Evolutionary conservation across 768 basidiomycete species (phyloP).

Genomic region (Austroboletus festivus): DNA sequence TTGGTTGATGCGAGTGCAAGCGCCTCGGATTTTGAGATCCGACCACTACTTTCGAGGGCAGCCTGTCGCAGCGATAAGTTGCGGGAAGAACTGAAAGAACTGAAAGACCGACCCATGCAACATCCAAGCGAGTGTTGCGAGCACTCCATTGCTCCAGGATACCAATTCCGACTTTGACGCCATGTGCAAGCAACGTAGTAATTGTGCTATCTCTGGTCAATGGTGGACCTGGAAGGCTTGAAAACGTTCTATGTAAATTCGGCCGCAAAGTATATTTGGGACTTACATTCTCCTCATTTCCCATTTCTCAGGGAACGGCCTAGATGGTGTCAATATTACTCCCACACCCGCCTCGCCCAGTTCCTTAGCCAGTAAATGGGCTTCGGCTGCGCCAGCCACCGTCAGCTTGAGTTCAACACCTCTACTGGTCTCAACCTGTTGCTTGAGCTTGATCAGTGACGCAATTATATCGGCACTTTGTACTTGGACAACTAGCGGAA

Average conservation of each 20-base stretch:
- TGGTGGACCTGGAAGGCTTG: constrained; percentile 30
- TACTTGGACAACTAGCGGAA: constrained; percentile 74
- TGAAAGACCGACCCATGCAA: constrained; percentile 66
- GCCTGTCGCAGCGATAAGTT: constrained; percentile 29
- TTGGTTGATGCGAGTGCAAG: constrained; percentile 53
- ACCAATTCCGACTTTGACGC: constrained; percentile 72
- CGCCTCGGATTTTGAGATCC: constrained; percentile 44
- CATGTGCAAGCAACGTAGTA: constrained; percentile 57
- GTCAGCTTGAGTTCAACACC: constrained; percentile 50
- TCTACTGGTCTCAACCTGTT: constrained; percentile 51
- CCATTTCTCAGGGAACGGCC: constrained; percentile 76
- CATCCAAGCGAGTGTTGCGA: constrained; percentile 75
- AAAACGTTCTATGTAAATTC: constrained; percentile 7
- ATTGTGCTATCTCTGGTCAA: constrained; percentile 49
- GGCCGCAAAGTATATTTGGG: not conserved
- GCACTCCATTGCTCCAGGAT: constrained; percentile 66
- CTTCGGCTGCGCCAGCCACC: constrained; percentile 66
- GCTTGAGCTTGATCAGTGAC: constrained; percentile 66
- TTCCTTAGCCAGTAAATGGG: constrained; percentile 69
- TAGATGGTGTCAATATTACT: constrained; percentile 62
- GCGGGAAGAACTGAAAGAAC: constrained; percentile 25
- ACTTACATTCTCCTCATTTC: constrained; percentile 43
- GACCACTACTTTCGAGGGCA: constrained; percentile 37
- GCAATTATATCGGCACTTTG: constrained; percentile 83
- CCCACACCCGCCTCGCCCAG: constrained; percentile 67